Evolutionary conservation across 2,329 filamentous ascomycete species (phyloP), one percentile per base, ranked within the genome.

Genomic region (Teratosphaeria gauchensis): DNA sequence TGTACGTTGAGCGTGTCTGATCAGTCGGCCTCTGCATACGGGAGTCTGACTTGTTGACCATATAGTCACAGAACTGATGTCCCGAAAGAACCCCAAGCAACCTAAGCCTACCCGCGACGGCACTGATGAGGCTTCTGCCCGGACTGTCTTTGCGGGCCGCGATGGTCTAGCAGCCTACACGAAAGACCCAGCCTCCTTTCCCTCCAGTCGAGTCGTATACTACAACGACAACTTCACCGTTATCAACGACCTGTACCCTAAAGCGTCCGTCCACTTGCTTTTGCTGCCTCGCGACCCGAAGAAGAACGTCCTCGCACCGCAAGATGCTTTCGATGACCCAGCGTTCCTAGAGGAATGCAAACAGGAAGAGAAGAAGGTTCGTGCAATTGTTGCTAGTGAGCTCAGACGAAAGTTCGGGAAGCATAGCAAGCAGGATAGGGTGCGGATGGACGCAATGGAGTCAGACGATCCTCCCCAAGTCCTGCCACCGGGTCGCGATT

Each of bases 181-280:
- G 54, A 66, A 76, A 7, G 74, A 83, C 56, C 89, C 89, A 0
- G 77, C 81, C 35, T 76, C 79, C 1, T 87, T 84, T 66, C 80
- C 84, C 1, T 64, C 79, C 4, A 79, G 77, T 30, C 76, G 81
- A 8, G 82, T 91, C 1, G 78, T 94, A 57, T 86, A 84, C 68
- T 78, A 85, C 72, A 83, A 84, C 63, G 78, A 82, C n/a, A 75
- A 84, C 61, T 90, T 87, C 64, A 88, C 92, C 55, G 82, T 85
- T 21, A 89, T 97, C 71, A 81, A 86, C 66, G 94, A 99, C 75
- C 78, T 84, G 61, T 99, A 84, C 70, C 92, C 94, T 8, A 99
- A 97, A 74, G 84, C 89, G 3, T 84, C 83, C 3, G 79, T 96
- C 3, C 94, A 99, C 75, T 80, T 90, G 1, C 87, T 99, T 2